phyloP scores from a whole-genome alignment of 345 rosid genomes.

The Gossypium longicalyx region DNA sequence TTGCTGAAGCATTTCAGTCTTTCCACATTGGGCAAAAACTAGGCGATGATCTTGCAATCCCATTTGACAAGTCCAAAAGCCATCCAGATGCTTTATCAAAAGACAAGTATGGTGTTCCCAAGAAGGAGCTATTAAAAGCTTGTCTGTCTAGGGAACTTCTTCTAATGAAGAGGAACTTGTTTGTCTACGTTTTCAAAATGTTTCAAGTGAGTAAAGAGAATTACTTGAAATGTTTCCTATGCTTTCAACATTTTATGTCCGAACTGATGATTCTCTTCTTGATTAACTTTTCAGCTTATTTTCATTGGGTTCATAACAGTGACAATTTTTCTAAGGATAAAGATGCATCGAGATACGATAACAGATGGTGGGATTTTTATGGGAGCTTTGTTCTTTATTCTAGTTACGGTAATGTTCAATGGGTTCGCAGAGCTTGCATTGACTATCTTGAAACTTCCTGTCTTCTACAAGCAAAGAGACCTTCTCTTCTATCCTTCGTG shows the following conservation, averaged over 20 bases:
- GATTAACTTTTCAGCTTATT: conserved; percentile 46
- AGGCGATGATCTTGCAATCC: conserved; percentile 59
- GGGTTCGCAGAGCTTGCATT: conserved; percentile 74
- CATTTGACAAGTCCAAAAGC: conserved; percentile 64
- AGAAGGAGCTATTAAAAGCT: conserved; percentile 59
- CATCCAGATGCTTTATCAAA: conserved; percentile 77
- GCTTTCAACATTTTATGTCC: background rate
- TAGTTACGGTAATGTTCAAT: conserved; percentile 56
- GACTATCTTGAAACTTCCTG: conserved; percentile 72
- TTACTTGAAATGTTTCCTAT: background rate
- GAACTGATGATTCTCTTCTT: background rate
- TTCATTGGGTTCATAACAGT: conserved; percentile 46
- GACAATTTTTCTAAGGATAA: conserved; percentile 59
- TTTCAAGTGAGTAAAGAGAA: conserved; percentile 27
- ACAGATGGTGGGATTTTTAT: conserved; percentile 64
- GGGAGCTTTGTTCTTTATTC: conserved; percentile 59
- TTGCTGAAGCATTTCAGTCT: conserved; percentile 63
- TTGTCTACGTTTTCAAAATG: conserved; percentile 63
- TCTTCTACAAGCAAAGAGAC: conserved; percentile 92
- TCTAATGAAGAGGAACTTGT: conserved; percentile 87
- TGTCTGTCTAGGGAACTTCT: conserved; percentile 68
- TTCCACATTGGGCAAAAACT: conserved; percentile 56
- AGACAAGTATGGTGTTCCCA: conserved; percentile 54
- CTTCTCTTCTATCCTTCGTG: conserved; percentile 78
- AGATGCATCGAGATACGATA: conserved; percentile 55